A percentile compares a stretch with the other conserved stretches of the same genome.
phyloP scores from a whole-genome alignment of 2,329 filamentous ascomycete species.

The Dryadomyces quercus-mongolicae region DNA sequence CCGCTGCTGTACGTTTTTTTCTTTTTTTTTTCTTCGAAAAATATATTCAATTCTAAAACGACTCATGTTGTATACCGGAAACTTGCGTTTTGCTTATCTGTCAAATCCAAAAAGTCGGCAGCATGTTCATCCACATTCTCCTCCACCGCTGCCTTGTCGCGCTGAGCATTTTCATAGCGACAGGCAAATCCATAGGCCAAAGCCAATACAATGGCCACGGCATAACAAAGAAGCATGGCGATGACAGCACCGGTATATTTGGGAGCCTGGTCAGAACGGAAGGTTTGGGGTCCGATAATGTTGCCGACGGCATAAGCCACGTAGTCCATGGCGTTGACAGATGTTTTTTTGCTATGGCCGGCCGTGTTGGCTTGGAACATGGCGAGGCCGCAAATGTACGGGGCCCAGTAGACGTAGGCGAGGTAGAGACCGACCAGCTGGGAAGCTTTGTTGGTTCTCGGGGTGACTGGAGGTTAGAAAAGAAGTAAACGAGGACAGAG shows the following conservation, averaged over 20 bases:
- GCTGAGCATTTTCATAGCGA: no score
- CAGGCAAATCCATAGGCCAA: no score
- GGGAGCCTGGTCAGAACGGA: slow-evolving; percentile 37
- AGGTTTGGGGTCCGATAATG: slow-evolving; percentile 45
- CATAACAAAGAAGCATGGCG: slow-evolving; percentile 7
- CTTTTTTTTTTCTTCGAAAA: no score
- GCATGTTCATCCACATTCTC: neutral
- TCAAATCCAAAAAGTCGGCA: neutral
- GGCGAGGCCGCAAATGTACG: slow-evolving; percentile 29
- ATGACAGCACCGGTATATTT: neutral
- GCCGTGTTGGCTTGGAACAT: slow-evolving; percentile 16
- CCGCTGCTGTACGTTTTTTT: no score
- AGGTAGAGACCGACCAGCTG: slow-evolving; percentile 36
- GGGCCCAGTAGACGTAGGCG: slow-evolving; percentile 32
- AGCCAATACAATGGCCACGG: slow-evolving; percentile 25
- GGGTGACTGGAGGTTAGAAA: slow-evolving; percentile 37
- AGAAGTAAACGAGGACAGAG: no score
- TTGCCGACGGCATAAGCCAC: slow-evolving; percentile 30
- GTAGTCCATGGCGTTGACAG: slow-evolving; percentile 2
- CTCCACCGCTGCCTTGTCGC: no score
- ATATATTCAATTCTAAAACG: no score
- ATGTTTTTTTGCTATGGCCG: slow-evolving; percentile 4
- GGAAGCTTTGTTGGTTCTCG: slow-evolving; percentile 31
- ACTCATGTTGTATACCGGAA: neutral
- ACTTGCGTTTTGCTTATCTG: neutral